These are phyloP conservation scores for Lasiosphaeria miniovina DNA, from an alignment of 495 filamentous ascomycete species.

Conservation along the genomic window DNA sequence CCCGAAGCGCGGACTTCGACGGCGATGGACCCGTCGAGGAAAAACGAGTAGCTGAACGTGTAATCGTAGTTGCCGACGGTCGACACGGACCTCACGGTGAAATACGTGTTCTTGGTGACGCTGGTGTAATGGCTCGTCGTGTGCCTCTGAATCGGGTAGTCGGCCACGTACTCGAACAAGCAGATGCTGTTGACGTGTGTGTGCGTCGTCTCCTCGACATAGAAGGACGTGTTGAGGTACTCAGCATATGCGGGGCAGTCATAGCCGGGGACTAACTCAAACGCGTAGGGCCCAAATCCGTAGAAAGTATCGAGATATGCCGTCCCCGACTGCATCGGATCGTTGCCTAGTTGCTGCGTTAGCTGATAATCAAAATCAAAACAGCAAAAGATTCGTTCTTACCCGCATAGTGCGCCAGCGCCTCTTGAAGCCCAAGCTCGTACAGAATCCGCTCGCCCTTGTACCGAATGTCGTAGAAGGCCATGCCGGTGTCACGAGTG, in stretches of 20 bases:
- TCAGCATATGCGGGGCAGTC: conserved; percentile 51
- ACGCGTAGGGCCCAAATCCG: conserved; percentile 45
- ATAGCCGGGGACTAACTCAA: conserved; percentile 48
- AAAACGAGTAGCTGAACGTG: conserved; percentile 40
- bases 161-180: conserved; percentile 47
- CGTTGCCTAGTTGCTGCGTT: conserved; percentile 29
- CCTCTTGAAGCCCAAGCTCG: conserved; percentile 55
- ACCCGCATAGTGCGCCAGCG: conserved; percentile 52
- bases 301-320: conserved; percentile 47
- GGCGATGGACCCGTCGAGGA: conserved; percentile 51
- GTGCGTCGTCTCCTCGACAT: conserved; percentile 38
- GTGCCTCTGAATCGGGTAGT: conserved; percentile 47
- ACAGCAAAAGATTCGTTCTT: not conserved
- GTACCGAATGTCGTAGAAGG: conserved; percentile 50
- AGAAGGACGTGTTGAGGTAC: conserved; percentile 42
- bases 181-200: conserved; percentile 47
- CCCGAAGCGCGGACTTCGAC: conserved; percentile 54
- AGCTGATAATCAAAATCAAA: not conserved
- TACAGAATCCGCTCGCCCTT: conserved; percentile 54
- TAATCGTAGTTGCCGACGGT: conserved; percentile 53
- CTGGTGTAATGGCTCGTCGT: conserved; percentile 30
- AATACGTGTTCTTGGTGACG: conserved; percentile 45
- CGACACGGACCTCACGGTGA: conserved; percentile 41
- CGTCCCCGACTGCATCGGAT: conserved; percentile 43
- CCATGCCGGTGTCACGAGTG: conserved; percentile 41